These are phyloP conservation scores for Colletotrichum scovillei DNA, from an alignment of 2,329 filamentous ascomycete genomes.

Conservation along the genomic window DNA sequence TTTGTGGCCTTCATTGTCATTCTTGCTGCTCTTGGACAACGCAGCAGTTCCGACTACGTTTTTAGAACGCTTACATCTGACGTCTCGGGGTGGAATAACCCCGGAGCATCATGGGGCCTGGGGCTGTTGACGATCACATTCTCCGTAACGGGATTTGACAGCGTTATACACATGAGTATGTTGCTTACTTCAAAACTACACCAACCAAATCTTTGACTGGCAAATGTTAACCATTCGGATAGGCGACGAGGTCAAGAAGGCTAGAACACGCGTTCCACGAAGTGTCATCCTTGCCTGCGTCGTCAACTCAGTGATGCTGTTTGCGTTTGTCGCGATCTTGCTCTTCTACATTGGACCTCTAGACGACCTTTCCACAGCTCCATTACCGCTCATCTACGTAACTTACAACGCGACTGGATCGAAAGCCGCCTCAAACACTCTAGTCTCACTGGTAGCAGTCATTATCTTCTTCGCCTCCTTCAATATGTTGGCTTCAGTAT, in stretches of 20 bases:
- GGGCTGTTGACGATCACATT: neutral
- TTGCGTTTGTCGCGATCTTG: neutral
- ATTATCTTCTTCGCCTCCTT: neutral
- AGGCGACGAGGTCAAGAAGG: neutral
- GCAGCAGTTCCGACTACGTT: neutral
- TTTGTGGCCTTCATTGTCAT: neutral
- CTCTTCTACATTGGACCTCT: neutral
- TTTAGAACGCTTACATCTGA: neutral
- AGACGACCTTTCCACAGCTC: neutral
- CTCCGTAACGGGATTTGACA: constrained; percentile 2
- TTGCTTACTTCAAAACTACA: too few relatives aligned
- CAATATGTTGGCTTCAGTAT: neutral
- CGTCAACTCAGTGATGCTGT: neutral
- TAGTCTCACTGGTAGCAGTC: neutral
- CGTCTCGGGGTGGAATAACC: neutral
- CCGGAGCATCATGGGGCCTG: neutral
- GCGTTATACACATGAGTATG: neutral
- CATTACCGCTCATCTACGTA: neutral
- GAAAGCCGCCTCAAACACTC: neutral
- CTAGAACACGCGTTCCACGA: neutral
- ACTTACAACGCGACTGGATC: neutral
- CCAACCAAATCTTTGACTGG: too few relatives aligned
- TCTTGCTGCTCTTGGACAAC: neutral
- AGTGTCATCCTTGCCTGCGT: neutral
- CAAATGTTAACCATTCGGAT: neutral